Percentiles rank a stretch among this genome's conserved stretches.
Conservation (phyloP, 352 stramenopile species). For the Phytopythium montanum region DNA sequence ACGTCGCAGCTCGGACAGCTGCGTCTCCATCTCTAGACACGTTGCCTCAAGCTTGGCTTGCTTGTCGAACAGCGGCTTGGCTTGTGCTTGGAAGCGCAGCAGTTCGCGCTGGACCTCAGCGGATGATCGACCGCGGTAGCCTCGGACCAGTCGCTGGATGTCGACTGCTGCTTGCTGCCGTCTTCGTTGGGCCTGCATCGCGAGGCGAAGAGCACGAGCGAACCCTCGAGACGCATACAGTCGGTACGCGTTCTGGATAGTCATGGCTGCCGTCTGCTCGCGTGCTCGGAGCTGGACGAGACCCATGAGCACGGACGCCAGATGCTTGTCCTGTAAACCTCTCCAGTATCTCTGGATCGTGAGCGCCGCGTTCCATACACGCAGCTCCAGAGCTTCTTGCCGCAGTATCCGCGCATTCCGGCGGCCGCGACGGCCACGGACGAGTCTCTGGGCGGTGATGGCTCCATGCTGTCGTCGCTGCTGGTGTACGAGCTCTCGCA, state of each 20-base stretch:
- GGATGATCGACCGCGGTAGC: slow-evolving; percentile 67
- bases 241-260: slow-evolving; percentile 62
- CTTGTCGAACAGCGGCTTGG: slow-evolving; percentile 69
- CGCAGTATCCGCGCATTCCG: slow-evolving; percentile 36
- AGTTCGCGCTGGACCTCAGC: slow-evolving; percentile 77
- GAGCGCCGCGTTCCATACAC: slow-evolving; percentile 44
- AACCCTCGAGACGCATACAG: slow-evolving; percentile 57
- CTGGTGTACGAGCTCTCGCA: slow-evolving; percentile 47
- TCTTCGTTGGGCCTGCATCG: slow-evolving; percentile 38
- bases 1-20: slow-evolving; percentile 36
- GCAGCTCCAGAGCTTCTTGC: slow-evolving; percentile 32
- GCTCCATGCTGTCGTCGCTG: slow-evolving; percentile 47
- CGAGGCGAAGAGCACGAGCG: slow-evolving; percentile 52
- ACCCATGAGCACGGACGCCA: slow-evolving; percentile 63
- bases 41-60: slow-evolving; percentile 32
- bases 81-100: slow-evolving; percentile 61
- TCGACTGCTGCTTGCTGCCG: slow-evolving; percentile 36
- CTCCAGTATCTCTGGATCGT: slow-evolving; percentile 81
- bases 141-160: slow-evolving; percentile 79
- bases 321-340: slow-evolving; percentile 70
- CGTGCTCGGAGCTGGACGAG: slow-evolving; percentile 57
- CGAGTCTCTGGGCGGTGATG: slow-evolving; percentile 63
- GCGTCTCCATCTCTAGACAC: slow-evolving; percentile 43
- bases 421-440: slow-evolving; percentile 52
- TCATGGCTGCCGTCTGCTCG: slow-evolving; percentile 54